A percentile compares a stretch with the other conserved stretches of the same genome.
These are phyloP conservation scores for Conringia planisiliqua DNA, from an alignment of 345 rosid genomes.

Conservation along the genomic window DNA sequence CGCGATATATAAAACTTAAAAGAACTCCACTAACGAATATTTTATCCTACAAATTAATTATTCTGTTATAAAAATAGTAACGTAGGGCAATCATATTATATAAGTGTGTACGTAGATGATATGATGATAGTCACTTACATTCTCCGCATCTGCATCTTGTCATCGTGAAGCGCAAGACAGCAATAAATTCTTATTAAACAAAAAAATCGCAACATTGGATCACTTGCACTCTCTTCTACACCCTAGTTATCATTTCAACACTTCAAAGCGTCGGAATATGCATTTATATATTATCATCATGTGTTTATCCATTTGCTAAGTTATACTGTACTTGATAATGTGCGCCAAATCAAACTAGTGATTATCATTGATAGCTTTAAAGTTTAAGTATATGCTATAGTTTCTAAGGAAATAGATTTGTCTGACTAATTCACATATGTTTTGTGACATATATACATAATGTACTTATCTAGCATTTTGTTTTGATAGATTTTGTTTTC, in stretches of 20 bases:
- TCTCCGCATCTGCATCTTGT: constrained; percentile 23
- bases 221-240: constrained; percentile 24
- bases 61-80: neutral
- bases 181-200: neutral
- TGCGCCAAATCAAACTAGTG: neutral
- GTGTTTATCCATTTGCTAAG: neutral
- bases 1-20: neutral
- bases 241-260: constrained; percentile 4
- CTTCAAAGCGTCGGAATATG: constrained; percentile 13
- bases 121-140: constrained; percentile 2
- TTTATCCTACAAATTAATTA: neutral
- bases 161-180: constrained; percentile 21
- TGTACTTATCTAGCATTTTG: neutral
- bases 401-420: neutral
- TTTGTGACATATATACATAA: neutral
- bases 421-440: too few relatives aligned
- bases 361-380: neutral
- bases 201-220: constrained; percentile 2
- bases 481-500: neutral
- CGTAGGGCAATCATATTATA: constrained; percentile 1
- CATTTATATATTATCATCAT: neutral
- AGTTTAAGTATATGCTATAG: too few relatives aligned
- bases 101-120: neutral
- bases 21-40: too few relatives aligned
- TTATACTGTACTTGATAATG: neutral